Percentiles rank a stretch among this genome's conserved stretches.
Conservation (phyloP, 495 filamentous ascomycete genomes). For the Penicillium steckii region DNA sequence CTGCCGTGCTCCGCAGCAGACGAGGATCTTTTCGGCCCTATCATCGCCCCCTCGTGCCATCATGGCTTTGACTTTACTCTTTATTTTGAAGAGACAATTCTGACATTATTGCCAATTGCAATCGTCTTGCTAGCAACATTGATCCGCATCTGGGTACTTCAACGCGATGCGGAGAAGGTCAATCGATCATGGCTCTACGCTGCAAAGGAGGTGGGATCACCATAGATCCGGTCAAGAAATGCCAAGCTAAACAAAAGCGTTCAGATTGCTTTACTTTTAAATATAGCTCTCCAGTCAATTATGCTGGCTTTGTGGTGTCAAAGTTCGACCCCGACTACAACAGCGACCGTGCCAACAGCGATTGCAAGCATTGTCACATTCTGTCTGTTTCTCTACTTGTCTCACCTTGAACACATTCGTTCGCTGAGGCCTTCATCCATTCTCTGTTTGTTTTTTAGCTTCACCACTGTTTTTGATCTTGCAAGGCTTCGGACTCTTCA, state of each 20-base stretch:
- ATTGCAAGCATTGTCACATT: constrained; percentile 3
- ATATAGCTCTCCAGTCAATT: constrained; percentile 15
- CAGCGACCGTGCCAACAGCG: constrained; percentile 15
- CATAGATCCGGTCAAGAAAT: background rate
- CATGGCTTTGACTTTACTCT: constrained; percentile 25
- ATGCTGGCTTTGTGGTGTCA: constrained; percentile 16
- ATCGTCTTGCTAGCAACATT: constrained; percentile 3
- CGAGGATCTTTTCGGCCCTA: constrained; percentile 21
- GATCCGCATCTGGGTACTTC: constrained; percentile 11
- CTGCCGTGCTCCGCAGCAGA: constrained; percentile 9
- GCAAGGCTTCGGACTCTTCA: constrained; percentile 17
- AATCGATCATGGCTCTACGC: constrained; percentile 25
- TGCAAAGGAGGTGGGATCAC: constrained; percentile 12
- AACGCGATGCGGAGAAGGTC: constrained; percentile 13
- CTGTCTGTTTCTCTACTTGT: constrained; percentile 12
- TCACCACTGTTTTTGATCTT: constrained; percentile 17
- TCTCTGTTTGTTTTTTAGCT: constrained; percentile 11
- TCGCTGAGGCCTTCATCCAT: constrained; percentile 22
- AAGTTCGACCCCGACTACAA: constrained; percentile 12
- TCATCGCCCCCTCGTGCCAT: constrained; percentile 11
- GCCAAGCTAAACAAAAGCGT: background rate
- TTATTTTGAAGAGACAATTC: constrained; percentile 21
- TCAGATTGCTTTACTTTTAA: constrained; percentile 10
- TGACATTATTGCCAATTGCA: constrained; percentile 13
- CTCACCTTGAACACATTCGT: constrained; percentile 22